Evolutionary conservation across 2,329 filamentous ascomycete species (phyloP).

Genomic region (Aspergillus sp.): DNA sequence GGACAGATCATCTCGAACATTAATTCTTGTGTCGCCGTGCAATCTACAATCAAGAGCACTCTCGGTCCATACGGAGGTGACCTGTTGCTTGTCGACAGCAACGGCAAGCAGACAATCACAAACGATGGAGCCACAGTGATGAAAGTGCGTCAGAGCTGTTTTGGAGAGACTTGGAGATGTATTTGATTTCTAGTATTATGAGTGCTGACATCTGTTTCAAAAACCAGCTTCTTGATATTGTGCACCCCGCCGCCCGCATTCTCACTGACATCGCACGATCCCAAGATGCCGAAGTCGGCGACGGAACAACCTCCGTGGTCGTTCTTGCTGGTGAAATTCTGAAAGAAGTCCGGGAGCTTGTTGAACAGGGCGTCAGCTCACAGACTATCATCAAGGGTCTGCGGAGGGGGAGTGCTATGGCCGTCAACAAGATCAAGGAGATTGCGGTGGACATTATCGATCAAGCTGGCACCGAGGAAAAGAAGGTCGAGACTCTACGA

Average conservation of each 20-base stretch:
- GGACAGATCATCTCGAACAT: slow-evolving; percentile 97
- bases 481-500: slow-evolving; percentile 79
- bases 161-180: no score
- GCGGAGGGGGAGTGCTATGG: slow-evolving; percentile 79
- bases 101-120: slow-evolving; percentile 94
- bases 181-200: no score
- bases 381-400: slow-evolving; percentile 97
- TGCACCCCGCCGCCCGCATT: slow-evolving; percentile 94
- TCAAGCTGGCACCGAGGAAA: slow-evolving; percentile 75
- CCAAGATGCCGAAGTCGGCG: slow-evolving; percentile 97
- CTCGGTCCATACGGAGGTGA: slow-evolving; percentile 96
- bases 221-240: slow-evolving; percentile 84
- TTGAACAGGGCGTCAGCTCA: slow-evolving; percentile 94
- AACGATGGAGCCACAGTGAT: slow-evolving; percentile 99
- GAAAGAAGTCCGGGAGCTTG: slow-evolving; percentile 92
- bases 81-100: slow-evolving; percentile 89
- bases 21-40: slow-evolving; percentile 94
- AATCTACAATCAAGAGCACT: slow-evolving; percentile 92
- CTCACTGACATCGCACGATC: slow-evolving; percentile 97
- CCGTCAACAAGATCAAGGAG: slow-evolving; percentile 98
- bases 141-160: slow-evolving; percentile 80
- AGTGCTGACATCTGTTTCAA: not conserved
- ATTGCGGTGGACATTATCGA: slow-evolving; percentile 67
- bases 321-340: slow-evolving; percentile 96
- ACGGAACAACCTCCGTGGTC: slow-evolving; percentile 96